phyloP scores from a whole-genome alignment of 495 filamentous ascomycete genomes.

The Trichoderma erinaceum region DNA sequence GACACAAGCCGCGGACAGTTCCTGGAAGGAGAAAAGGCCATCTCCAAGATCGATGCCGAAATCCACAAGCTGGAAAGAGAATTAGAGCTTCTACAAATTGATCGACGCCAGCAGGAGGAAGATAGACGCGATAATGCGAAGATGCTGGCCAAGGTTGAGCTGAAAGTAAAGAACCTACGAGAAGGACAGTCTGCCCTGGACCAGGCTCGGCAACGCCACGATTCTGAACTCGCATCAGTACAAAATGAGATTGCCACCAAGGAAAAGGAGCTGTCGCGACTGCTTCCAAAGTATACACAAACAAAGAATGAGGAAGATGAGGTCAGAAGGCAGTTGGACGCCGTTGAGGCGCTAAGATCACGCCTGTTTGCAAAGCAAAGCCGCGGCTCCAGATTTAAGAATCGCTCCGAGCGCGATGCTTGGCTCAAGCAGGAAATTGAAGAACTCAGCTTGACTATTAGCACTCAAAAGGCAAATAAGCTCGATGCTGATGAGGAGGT shows the following conservation, averaged over 20 bases:
- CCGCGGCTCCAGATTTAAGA: constrained; percentile 80
- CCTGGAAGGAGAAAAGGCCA: constrained; percentile 71
- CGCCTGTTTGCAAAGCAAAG: constrained; percentile 92
- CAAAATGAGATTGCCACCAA: constrained; percentile 67
- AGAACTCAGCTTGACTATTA: constrained; percentile 67
- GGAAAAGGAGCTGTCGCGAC: constrained; percentile 64
- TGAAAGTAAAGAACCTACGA: constrained; percentile 71
- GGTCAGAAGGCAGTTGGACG: constrained; percentile 62
- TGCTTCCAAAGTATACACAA: constrained; percentile 68
- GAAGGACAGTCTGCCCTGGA: constrained; percentile 77
- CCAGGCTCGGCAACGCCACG: constrained; percentile 60
- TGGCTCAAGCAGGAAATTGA: constrained; percentile 76
- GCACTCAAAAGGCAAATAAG: constrained; percentile 72
- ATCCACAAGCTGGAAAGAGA: constrained; percentile 74
- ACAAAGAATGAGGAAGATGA: constrained; percentile 66
- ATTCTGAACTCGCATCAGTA: constrained; percentile 66
- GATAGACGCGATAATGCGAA: constrained; percentile 77
- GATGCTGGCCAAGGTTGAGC: constrained; percentile 72
- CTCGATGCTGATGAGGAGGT: constrained; percentile 84
- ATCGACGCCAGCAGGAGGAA: constrained; percentile 80
- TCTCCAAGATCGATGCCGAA: constrained; percentile 66
- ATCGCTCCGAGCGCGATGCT: constrained; percentile 78
- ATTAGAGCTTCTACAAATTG: constrained; percentile 79
- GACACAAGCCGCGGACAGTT: constrained; percentile 76
- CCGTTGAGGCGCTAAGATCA: constrained; percentile 67